Evolutionary conservation across 192 early-diverging fungal genomes (phyloP).

Genomic region (Gryganskiella cystojenkinii): DNA sequence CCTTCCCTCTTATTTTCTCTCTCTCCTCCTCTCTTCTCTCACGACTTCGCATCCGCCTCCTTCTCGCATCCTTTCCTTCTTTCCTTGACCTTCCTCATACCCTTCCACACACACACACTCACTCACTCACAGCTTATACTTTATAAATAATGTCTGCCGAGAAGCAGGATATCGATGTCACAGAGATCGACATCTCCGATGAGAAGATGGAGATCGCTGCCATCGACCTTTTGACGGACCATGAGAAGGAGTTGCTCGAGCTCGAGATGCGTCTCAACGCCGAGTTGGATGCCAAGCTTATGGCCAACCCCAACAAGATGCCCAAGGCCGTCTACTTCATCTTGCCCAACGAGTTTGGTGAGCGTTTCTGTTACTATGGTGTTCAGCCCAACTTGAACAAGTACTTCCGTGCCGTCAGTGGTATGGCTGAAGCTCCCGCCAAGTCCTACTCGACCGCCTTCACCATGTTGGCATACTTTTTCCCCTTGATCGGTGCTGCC

Average conservation of each 20-base stretch:
- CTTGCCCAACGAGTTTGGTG: conserved; percentile 63
- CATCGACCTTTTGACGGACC: conserved; percentile 39
- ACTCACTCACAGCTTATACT: neutral
- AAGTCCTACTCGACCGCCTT: conserved; percentile 50
- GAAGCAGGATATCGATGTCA: conserved; percentile 30
- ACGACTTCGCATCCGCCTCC: neutral
- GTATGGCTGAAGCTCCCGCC: conserved; percentile 29
- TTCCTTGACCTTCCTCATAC: neutral
- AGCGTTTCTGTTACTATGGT: conserved; percentile 71
- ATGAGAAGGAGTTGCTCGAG: conserved; percentile 47
- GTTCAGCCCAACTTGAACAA: conserved; percentile 61
- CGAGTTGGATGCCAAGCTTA: conserved; percentile 61
- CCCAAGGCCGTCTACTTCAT: conserved; percentile 60
- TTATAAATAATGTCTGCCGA: conserved; percentile 12
- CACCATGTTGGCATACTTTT: conserved; percentile 65
- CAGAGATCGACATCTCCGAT: conserved; percentile 7
- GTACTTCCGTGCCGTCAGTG: conserved; percentile 53
- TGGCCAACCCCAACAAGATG: conserved; percentile 57
- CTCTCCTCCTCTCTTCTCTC: neutral
- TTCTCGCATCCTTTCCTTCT: neutral
- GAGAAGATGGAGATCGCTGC: conserved; percentile 4
- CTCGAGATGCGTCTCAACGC: conserved; percentile 63
- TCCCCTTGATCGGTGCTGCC: conserved; percentile 68
- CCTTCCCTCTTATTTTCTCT: conserved; percentile 2
- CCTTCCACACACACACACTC: neutral